Evolutionary conservation across 2,329 filamentous ascomycete species (phyloP).

Genomic region (Pseudogymnoascus sp.): DNA sequence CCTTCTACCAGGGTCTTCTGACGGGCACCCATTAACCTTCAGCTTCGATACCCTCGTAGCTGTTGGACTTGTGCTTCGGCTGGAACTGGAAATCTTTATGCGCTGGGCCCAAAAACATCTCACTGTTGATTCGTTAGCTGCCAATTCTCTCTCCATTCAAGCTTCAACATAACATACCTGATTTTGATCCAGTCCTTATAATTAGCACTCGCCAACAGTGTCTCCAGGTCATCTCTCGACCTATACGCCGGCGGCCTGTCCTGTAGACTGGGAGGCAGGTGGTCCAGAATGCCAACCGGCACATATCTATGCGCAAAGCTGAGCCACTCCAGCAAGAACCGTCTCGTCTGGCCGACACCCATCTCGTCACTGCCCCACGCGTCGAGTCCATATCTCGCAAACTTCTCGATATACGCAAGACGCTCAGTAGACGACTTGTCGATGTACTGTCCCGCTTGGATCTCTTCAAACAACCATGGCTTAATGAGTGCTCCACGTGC

Average conservation of each 20-base stretch:
- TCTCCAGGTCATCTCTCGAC: constrained; percentile 86
- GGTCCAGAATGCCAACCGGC: constrained; percentile 78
- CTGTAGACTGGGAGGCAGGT: constrained; percentile 79
- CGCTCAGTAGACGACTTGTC: constrained; percentile 90
- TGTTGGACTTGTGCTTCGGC: constrained; percentile 95
- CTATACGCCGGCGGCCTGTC: constrained; percentile 79
- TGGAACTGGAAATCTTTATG: constrained; percentile 88
- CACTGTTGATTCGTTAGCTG: constrained; percentile 42
- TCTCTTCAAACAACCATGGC: constrained; percentile 98
- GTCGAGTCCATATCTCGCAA: constrained; percentile 81
- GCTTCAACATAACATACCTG: constrained; percentile 50
- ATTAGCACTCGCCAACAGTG: constrained; percentile 79
- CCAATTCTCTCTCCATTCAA: background rate
- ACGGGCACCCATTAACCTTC: constrained; percentile 43
- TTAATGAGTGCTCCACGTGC: constrained; percentile 94
- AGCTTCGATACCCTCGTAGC: constrained; percentile 67
- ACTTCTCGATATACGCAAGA: constrained; percentile 77
- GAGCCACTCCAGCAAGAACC: constrained; percentile 91
- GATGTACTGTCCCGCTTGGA: constrained; percentile 81
- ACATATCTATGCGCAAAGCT: constrained; percentile 91
- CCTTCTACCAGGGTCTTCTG: background rate
- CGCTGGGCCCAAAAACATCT: constrained; percentile 93
- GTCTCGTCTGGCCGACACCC: constrained; percentile 79
- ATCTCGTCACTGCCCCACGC: constrained; percentile 95
- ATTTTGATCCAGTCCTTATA: constrained; percentile 99